Evolutionary conservation across 805 yeast species (phyloP).

Genomic region (Metschnikowia borealis): DNA sequence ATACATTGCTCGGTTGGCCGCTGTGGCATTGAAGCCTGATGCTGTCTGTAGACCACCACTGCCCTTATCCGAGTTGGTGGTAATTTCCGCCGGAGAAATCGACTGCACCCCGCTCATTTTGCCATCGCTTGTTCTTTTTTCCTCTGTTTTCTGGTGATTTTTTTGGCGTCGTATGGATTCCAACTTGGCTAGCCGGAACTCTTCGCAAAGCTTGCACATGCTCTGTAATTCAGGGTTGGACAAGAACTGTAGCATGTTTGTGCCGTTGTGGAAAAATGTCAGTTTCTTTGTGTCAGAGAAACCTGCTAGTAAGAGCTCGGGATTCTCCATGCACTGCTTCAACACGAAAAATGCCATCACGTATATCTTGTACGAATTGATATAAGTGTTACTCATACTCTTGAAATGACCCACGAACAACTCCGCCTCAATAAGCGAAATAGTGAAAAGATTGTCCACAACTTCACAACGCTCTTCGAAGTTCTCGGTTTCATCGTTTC

Average conservation of each 20-base stretch:
- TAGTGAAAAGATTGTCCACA: constrained; percentile 29
- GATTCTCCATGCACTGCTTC: constrained; percentile 39
- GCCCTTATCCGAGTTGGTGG: not conserved
- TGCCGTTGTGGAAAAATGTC: constrained; percentile 31
- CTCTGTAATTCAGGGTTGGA: constrained; percentile 33
- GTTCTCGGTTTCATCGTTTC: constrained; percentile 1
- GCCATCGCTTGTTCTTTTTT: not conserved
- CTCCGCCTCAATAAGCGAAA: constrained; percentile 36
- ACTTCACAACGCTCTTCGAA: constrained; percentile 24
- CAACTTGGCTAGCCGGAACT: constrained; percentile 34
- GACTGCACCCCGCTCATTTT: not conserved
- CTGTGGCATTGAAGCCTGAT: constrained; percentile 10
- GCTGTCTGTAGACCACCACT: not conserved
- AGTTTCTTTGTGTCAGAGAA: constrained; percentile 21
- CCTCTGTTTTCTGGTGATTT: constrained; percentile 16
- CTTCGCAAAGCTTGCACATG: constrained; percentile 36
- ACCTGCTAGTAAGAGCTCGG: constrained; percentile 33
- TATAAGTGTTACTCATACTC: constrained; percentile 33
- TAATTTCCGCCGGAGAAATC: not conserved
- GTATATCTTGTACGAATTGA: constrained; percentile 38
- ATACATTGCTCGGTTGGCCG: constrained; percentile 18
- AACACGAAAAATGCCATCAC: constrained; percentile 40
- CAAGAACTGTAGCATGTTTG: constrained; percentile 38
- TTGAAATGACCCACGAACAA: constrained; percentile 41
- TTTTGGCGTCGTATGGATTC: constrained; percentile 16